Percentiles rank a stretch among this genome's conserved stretches.
phyloP scores from a whole-genome alignment of 768 basidiomycete species.

The Leccinum subtestaceum region DNA sequence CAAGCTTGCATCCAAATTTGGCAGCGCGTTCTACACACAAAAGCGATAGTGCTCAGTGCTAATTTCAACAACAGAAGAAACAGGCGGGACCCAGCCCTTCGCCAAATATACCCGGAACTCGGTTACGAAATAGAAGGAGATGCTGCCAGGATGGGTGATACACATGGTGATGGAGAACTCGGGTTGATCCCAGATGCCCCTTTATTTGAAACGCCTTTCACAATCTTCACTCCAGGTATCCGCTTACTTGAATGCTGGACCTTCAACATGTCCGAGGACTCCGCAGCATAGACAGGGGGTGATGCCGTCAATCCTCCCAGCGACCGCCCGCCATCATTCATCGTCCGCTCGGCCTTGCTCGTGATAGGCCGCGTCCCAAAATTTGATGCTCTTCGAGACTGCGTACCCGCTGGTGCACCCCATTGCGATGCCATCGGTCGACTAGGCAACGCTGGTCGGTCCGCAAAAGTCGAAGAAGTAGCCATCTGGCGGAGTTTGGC shows the following conservation, averaged over 20 bases:
- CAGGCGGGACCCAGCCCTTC: not conserved
- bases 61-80: constrained; percentile 6
- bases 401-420: not conserved
- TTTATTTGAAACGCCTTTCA: constrained; percentile 22
- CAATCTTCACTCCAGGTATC: constrained; percentile 34
- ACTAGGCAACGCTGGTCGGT: constrained; percentile 22
- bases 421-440: constrained; percentile 14
- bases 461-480: constrained; percentile 22
- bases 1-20: not conserved
- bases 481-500: constrained; percentile 88
- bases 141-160: not conserved
- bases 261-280: constrained; percentile 16
- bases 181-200: constrained; percentile 7
- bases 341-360: constrained; percentile 1
- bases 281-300: constrained; percentile 5
- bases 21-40: not conserved
- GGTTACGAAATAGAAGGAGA: constrained; percentile 4
- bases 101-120: constrained; percentile 5
- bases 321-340: not conserved
- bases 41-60: not conserved
- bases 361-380: not conserved
- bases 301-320: not conserved
- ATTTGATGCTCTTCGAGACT: not conserved
- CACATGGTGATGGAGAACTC: not conserved
- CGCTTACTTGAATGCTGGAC: constrained; percentile 18